Percentiles rank a stretch among this genome's conserved stretches.
phyloP scores from a whole-genome alignment of 306 rosid genomes.

The Mimosa pudica region DNA sequence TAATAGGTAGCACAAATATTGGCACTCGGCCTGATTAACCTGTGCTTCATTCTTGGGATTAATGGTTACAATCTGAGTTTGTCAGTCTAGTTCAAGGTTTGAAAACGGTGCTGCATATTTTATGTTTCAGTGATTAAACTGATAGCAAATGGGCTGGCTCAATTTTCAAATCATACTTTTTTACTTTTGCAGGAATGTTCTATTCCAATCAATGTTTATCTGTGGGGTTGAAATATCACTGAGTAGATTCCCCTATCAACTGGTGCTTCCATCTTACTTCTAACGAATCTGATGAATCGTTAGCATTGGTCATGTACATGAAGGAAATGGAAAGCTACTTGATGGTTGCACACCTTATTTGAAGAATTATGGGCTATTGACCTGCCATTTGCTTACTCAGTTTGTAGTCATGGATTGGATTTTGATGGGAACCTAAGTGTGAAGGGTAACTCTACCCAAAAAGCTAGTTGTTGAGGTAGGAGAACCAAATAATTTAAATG shows the following conservation, averaged over 20 bases:
- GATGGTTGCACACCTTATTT: slow-evolving; percentile 16
- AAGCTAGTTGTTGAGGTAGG: no score
- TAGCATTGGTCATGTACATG: slow-evolving; percentile 2
- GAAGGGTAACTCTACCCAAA: no score
- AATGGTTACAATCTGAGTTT: slow-evolving; percentile 31
- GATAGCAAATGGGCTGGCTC: slow-evolving; percentile 32
- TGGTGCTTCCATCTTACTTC: slow-evolving; percentile 17
- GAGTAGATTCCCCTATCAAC: slow-evolving; percentile 26
- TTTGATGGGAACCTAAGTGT: background rate
- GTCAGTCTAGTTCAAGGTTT: slow-evolving; percentile 37
- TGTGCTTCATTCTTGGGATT: slow-evolving; percentile 30
- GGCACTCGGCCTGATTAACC: slow-evolving; percentile 28
- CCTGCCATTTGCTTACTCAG: slow-evolving; percentile 21
- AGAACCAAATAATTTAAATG: no score
- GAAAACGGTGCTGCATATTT: slow-evolving; percentile 27
- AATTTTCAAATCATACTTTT: slow-evolving; percentile 42
- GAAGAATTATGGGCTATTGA: slow-evolving; percentile 16
- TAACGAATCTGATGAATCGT: slow-evolving; percentile 19
- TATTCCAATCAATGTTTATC: slow-evolving; percentile 30
- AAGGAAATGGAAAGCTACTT: slow-evolving; percentile 16
- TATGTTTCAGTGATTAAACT: slow-evolving; percentile 21
- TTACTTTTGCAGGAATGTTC: slow-evolving; percentile 53
- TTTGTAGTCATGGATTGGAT: slow-evolving; percentile 4
- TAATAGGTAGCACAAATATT: slow-evolving; percentile 39
- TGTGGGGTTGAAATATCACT: slow-evolving; percentile 38